Base-by-base conservation (phyloP, 1,139 yeast genomes). In the Kodamaea suecica region DNA sequence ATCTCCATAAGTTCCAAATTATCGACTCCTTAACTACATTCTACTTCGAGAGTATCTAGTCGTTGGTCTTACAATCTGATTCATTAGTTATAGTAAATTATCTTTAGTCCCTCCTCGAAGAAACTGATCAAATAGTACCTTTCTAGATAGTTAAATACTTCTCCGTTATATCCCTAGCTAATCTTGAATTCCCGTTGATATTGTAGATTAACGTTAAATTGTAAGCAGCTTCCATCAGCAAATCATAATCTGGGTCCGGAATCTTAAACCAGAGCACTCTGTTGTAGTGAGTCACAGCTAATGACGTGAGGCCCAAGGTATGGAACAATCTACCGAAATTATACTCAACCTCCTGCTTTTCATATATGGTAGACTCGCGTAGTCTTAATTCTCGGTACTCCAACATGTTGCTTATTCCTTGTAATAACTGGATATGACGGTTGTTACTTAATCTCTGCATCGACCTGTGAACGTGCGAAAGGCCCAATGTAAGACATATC, bases 291-390 rank as follows among this genome's bases (percentile, higher is more conserved):
- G 62, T 66, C 6, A 81, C 68, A 0, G 98, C 97, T 25, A 84
- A 63, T 1, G 84, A 67, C 3, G 78, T 71, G 26, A 92, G 66
- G 0, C 96, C 95, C 10, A 90, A 62, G 59, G 84, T 72, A 52
- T 92, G 97, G 61, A 84, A 92, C 4, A 86, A 71, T 30, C 96
- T 70, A 0, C 94, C 99, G 36, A 88, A 52, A 48, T 92, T 92
- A 55, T 83, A 92, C 35, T 80, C 77, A 1, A 84, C 80, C 53
- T 92, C 98, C 57, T 87, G 95, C 32, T 59, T 55, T 48, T 82
- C 88, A 39, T 69, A 71, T 5, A 59, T 57, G 0, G 71, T 65
- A 4, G 78, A 74, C 32, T 55, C 50, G 8, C 44, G 44, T 2
- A 43, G 38, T 19, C 70, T 43, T 12, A 75, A 57, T 16, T 76